phyloP scores from a whole-genome alignment of 2,329 filamentous ascomycete genomes.

The Aurifilum marmelostoma region DNA sequence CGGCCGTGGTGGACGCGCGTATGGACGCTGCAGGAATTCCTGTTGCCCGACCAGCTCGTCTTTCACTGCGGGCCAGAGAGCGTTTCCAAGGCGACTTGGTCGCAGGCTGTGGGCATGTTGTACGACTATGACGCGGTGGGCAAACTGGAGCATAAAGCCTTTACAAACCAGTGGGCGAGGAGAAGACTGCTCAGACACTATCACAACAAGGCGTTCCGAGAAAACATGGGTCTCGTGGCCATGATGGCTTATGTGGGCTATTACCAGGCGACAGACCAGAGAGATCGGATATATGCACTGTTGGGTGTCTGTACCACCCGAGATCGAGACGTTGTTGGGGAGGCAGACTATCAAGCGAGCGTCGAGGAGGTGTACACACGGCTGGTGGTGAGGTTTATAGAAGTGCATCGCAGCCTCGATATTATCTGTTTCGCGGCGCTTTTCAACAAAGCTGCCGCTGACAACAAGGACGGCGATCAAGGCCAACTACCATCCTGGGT shows the following conservation, averaged over 20 bases:
- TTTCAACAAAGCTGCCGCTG: neutral
- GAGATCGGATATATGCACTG: slow-evolving; percentile 7
- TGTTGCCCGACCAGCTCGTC: slow-evolving; percentile 2
- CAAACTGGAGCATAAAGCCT: neutral
- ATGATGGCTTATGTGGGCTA: slow-evolving; percentile 18
- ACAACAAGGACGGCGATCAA: neutral
- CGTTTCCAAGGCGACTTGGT: neutral
- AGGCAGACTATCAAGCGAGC: neutral
- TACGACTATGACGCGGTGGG: slow-evolving; percentile 5
- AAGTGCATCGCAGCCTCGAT: slow-evolving; percentile 5
- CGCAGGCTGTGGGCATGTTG: neutral
- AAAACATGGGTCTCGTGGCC: slow-evolving; percentile 6
- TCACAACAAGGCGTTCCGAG: neutral
- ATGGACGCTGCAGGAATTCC: slow-evolving; percentile 21
- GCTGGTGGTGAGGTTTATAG: slow-evolving; percentile 1
- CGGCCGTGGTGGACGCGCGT: slow-evolving; percentile 14
- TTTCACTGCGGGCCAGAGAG: slow-evolving; percentile 13
- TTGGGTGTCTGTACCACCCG: neutral
- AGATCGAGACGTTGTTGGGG: slow-evolving; percentile 3
- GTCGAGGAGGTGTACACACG: neutral
- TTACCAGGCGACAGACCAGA: slow-evolving; percentile 9
- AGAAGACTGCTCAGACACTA: slow-evolving; percentile 8
- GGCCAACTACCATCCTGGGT: neutral
- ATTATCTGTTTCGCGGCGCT: slow-evolving; percentile 10
- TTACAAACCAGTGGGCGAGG: slow-evolving; percentile 16